A percentile compares a stretch with the other conserved stretches of the same genome.
Conservation (phyloP, 2,329 filamentous ascomycete genomes). For the Apiospora phragmitis region DNA sequence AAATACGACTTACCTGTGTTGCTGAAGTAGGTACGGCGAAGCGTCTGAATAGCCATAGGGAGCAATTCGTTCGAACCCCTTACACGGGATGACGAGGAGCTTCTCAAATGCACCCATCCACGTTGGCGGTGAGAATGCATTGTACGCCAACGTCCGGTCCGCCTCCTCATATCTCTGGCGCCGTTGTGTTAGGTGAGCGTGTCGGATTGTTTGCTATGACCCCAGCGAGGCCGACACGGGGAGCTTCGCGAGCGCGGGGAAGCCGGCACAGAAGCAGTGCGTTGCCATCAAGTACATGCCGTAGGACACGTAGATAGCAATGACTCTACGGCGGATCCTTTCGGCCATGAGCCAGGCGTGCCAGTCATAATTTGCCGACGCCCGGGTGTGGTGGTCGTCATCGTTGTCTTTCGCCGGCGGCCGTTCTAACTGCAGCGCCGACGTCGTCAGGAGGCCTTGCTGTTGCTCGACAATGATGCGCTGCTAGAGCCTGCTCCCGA, state of each 20-base stretch:
- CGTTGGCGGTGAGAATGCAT: neutral
- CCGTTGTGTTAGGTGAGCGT: neutral
- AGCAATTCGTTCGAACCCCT: neutral
- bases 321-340: neutral
- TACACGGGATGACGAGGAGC: neutral
- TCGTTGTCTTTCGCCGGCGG: neutral
- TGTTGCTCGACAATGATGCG: neutral
- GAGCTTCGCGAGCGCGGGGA: neutral
- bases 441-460: neutral
- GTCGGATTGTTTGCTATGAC: neutral
- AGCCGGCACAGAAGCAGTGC: neutral
- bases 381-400: neutral
- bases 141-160: neutral
- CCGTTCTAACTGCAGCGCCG: neutral
- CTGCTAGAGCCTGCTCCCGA: neutral
- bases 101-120: neutral
- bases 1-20: neutral
- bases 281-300: neutral
- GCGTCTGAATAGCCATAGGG: neutral
- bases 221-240: neutral
- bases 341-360: neutral
- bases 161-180: neutral
- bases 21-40: neutral
- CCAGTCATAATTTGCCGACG: neutral
- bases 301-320: neutral